A percentile compares a stretch with the other conserved stretches of the same genome.
Evolutionary conservation across 2,329 filamentous ascomycete species (phyloP).

Genomic region (Thermothelomyces thermophilus): DNA sequence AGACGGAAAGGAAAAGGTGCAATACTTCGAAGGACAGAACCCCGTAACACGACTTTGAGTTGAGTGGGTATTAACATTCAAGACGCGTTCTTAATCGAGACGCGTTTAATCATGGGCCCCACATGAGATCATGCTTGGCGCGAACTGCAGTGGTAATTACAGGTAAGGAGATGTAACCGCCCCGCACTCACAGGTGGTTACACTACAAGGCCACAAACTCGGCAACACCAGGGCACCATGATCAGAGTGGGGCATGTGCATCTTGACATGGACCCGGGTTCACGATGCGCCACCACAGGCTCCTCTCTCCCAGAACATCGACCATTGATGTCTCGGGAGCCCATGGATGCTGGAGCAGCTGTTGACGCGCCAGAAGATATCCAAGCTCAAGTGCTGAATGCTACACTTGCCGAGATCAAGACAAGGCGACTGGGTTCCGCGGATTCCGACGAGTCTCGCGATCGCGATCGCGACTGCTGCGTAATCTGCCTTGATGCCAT

Average conservation of each 20-base stretch:
- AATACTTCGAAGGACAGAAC: too few relatives aligned
- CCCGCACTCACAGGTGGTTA: too few relatives aligned
- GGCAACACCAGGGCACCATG: too few relatives aligned
- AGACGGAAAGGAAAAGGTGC: too few relatives aligned
- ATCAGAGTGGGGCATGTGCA: too few relatives aligned
- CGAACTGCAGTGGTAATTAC: not conserved
- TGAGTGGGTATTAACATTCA: not conserved
- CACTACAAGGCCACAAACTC: too few relatives aligned
- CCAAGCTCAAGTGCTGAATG: constrained; percentile 37
- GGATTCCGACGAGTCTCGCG: constrained; percentile 13
- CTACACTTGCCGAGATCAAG: constrained; percentile 39
- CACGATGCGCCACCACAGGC: too few relatives aligned
- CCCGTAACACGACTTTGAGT: too few relatives aligned
- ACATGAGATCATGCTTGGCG: constrained; percentile 3
- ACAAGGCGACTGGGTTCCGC: constrained; percentile 22
- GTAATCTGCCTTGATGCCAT: constrained; percentile 81
- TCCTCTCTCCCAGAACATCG: too few relatives aligned
- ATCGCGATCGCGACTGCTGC: constrained; percentile 59
- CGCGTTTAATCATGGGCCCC: not conserved
- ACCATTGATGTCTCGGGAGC: not conserved
- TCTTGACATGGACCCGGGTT: too few relatives aligned
- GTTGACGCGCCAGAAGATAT: constrained; percentile 31
- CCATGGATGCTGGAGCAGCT: constrained; percentile 27
- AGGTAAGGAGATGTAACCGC: too few relatives aligned
- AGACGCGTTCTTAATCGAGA: constrained; percentile 4